Evolutionary conservation across 1,284 basidiomycete genomes (phyloP).

Genomic region (Irpex sp.): DNA sequence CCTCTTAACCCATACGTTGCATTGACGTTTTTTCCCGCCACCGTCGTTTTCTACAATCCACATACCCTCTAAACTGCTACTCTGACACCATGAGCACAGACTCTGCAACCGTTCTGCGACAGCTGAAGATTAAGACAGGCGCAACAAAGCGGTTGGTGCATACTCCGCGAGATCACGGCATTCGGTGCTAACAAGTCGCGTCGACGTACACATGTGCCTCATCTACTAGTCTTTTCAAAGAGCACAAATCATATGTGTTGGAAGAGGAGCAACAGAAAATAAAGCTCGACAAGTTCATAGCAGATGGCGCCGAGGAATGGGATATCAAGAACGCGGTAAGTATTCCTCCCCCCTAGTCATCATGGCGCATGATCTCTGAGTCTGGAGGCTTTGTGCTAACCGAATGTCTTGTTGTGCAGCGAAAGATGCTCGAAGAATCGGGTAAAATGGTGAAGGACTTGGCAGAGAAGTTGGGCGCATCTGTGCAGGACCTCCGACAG

Average conservation of each 20-base stretch:
- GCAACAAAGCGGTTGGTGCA: slow-evolving; percentile 60
- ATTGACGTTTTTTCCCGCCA: too few relatives aligned
- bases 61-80: too few relatives aligned
- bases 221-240: slow-evolving; percentile 62
- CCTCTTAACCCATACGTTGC: too few relatives aligned
- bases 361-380: background rate
- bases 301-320: slow-evolving; percentile 70
- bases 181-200: too few relatives aligned
- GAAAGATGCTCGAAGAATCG: slow-evolving; percentile 73
- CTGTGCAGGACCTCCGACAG: slow-evolving; percentile 61
- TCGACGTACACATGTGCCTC: background rate
- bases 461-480: slow-evolving; percentile 54
- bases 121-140: slow-evolving; percentile 81
- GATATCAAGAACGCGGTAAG: slow-evolving; percentile 80
- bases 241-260: slow-evolving; percentile 64
- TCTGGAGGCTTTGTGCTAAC: background rate
- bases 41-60: too few relatives aligned
- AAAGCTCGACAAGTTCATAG: slow-evolving; percentile 62
- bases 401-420: slow-evolving; percentile 36
- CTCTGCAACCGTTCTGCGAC: slow-evolving; percentile 46
- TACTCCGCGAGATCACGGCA: background rate
- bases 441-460: slow-evolving; percentile 79
- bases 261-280: slow-evolving; percentile 61
- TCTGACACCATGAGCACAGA: slow-evolving; percentile 41
- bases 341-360: slow-evolving; percentile 12